Evolutionary conservation across 352 stramenopile species (phyloP), one percentile per base, ranked within the genome.

Genomic region (Pythium volutum): DNA sequence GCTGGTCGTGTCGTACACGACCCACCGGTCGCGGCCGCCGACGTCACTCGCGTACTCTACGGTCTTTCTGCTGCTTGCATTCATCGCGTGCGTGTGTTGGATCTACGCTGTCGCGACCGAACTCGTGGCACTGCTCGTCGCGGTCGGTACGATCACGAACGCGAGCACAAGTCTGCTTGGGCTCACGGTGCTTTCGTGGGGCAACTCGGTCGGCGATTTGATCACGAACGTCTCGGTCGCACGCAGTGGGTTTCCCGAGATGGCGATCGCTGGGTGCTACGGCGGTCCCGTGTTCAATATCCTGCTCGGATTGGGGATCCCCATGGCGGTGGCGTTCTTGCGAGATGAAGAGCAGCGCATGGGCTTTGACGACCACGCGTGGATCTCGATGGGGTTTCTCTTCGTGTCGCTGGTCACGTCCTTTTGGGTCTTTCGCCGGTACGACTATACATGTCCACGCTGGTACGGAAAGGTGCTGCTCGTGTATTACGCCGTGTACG

Each of bases 101-200:
- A 97, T 98, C 65, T 97, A 96, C 69, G 71, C 84, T 2, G 73
- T 97, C 34, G 89, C 91, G 6, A 88, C 78, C 38, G 90, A 98
- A 48, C 59, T 97, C 1, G 82, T 98, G 56, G 82, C 79, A 14
- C 58, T 96, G 25, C 69, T 97, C 11, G 73, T 91, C 31, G 78
- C 85, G 0, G 70, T 91, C 29, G 86, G 86, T 14, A 74, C 77
- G 25, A 91, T 93, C 55, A 93, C 84, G 16, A 80, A 85, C 31
- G 75, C 77, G 10, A 87, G 81, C 58, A 90, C 87, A 55, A 93
- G 80, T 46, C 64, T 95, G 23, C 59, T 95, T 12, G 84, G 84
- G 2, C 60, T 95, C 23, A 93, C 86, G 5, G 81, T 95, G 18
- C 73, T 95, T 3, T 84, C 83, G 6, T 95, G 85, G 85, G 86